Base-by-base conservation (phyloP, 2,329 filamentous ascomycete genomes). In the Pestalotiopsis sp. region DNA sequence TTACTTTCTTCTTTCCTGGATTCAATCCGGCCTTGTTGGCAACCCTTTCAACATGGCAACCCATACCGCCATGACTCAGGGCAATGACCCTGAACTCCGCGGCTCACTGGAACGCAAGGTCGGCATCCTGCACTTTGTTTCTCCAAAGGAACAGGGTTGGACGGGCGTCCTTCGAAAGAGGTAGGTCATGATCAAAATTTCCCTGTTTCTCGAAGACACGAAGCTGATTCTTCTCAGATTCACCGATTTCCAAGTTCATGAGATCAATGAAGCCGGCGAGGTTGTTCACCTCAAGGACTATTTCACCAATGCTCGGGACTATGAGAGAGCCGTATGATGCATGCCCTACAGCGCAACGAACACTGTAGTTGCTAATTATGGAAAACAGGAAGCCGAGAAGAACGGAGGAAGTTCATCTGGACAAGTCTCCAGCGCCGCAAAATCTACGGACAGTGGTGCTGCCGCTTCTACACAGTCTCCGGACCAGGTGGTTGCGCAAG, bases 231-330 rank as follows among this genome's bases (percentile, higher is more conserved):
- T 17, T 27, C 27, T 57, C 62, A 89, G 93, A 73, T 98, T 95
- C 80, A 95, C 94, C 4, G 95, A 98, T 79, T 98, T 98, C 75
- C 85, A 96, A 73, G 95, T 98, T 74, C 95, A 97, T 76, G 95
- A 98, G 80, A 95, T 98, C 71, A 83, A 88, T 23, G 90, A 91
- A 38, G 88, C 92, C 75, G 94, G 94, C 17, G 81, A 90, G 66
- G 93, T 97, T 14, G 79, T 96, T 66, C 93, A 95, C 79, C 83
- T 98, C 63, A 84, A 80, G 68, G 86, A 84, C 66, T 79, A 86
- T 20, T 80, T 78, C 67, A 75, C 75, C 7, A 79, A 80, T 59
- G 40, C 73, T 6, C 72, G 71, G 68, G 68, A 73, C 56, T 68
- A 73, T 65, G 64, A 23, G 68, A 68, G 58, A 66, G 5, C 17